Conservation (phyloP, 371 early-diverging fungal species). For the Lichtheimia ornata region DNA sequence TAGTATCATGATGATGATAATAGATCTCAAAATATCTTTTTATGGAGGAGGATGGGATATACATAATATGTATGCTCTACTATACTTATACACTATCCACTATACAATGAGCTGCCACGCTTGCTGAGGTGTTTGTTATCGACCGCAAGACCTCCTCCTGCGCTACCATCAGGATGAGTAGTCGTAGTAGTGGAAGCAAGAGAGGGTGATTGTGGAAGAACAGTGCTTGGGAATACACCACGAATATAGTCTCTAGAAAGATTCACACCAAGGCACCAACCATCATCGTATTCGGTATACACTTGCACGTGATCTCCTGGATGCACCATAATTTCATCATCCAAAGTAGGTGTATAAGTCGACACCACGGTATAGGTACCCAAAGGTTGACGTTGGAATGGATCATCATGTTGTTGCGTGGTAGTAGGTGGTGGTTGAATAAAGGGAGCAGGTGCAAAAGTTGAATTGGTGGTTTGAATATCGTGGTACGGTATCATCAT, state of each 20-base stretch:
- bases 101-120: conserved; percentile 14
- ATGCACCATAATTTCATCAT: conserved; percentile 23
- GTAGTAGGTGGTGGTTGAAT: conserved; percentile 3
- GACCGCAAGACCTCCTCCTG: not conserved
- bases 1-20: too few relatives aligned
- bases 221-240: conserved; percentile 58
- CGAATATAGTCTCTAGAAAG: conserved; percentile 2
- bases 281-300: conserved; percentile 22
- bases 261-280: conserved; percentile 18
- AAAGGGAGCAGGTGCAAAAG: not conserved
- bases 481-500: too few relatives aligned
- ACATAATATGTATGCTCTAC: not conserved
- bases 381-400: conserved; percentile 18
- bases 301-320: conserved; percentile 21
- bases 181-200: not conserved
- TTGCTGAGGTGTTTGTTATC: conserved; percentile 14
- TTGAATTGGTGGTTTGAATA: not conserved
- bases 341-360: conserved; percentile 33
- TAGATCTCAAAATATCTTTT: not conserved
- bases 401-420: conserved; percentile 8
- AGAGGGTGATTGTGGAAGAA: conserved; percentile 17
- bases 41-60: not conserved
- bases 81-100: not conserved
- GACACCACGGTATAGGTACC: conserved; percentile 44
- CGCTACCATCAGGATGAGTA: not conserved